Evolutionary conservation across 225 moss, liverwort and hornwort species (phyloP).

Genomic region (Sphagnum contortum): DNA sequence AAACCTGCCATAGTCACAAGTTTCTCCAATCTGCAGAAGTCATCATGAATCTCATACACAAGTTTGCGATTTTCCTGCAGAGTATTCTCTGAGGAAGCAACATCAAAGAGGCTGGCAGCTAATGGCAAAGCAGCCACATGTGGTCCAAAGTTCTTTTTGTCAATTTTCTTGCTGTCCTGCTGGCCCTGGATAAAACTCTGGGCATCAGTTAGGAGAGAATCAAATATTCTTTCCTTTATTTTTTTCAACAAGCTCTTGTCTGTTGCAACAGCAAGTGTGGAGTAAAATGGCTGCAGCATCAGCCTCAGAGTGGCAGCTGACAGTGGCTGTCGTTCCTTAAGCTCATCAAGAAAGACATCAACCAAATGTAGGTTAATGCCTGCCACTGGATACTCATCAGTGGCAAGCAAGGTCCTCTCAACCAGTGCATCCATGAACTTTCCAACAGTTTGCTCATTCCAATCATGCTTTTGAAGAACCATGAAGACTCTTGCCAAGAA

Average conservation of each 20-base stretch:
- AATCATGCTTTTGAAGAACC: conserved; percentile 59
- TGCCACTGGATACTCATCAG: conserved; percentile 62
- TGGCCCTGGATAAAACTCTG: conserved; percentile 21
- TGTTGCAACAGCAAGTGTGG: conserved; percentile 36
- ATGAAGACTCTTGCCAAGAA: conserved; percentile 63
- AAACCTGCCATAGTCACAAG: conserved; percentile 29
- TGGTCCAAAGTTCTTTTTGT: conserved; percentile 41
- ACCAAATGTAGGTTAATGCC: conserved; percentile 81
- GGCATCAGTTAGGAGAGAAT: conserved; percentile 66
- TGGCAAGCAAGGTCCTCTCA: conserved; percentile 69
- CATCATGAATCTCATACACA: conserved; percentile 71
- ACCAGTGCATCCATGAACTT: conserved; percentile 74
- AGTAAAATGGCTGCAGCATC: conserved; percentile 68
- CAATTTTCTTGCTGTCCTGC: conserved; percentile 23
- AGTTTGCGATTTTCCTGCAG: conserved; percentile 72
- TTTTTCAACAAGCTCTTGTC: conserved; percentile 70
- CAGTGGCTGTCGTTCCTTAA: conserved; percentile 66
- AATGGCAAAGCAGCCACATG: conserved; percentile 45
- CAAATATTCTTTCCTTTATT: conserved; percentile 63
- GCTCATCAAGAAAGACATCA: conserved; percentile 72
- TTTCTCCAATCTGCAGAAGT: conserved; percentile 69
- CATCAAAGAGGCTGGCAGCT: conserved; percentile 65
- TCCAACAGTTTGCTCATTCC: conserved; percentile 51
- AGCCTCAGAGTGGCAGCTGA: conserved; percentile 51
- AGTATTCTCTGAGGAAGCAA: conserved; percentile 60